Base-by-base conservation (phyloP, 495 filamentous ascomycete species). In the Penicillium flavigenum region DNA sequence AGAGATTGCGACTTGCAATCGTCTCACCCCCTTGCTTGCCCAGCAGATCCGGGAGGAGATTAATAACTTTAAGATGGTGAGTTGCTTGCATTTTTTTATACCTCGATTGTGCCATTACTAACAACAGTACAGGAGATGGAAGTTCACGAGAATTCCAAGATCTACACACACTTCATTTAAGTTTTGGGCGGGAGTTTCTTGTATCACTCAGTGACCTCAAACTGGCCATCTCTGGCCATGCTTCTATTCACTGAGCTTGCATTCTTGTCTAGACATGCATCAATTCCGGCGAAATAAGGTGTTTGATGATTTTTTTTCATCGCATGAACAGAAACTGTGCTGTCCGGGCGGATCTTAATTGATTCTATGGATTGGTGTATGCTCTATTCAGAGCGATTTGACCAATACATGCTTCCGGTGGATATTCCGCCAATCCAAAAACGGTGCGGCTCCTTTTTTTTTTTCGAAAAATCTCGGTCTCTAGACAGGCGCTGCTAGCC, bases 41-140 rank as follows among this genome's bases (percentile, higher is more conserved):
- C 94, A 99, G 70, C 94, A 99, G 70, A 99, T 99, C 76, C 98
- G 98, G 77, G 94, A 99, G 75, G 94, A 99, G 75, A 80, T 99
- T 63, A 99, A 99, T 76, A 93, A 86, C 61, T 99, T 98, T 81
- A 99, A 98, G 69, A 98, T 99, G 94, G 94, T 96, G 72, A 58
- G 87, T 78, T 12, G 2, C n/a, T 32, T 16, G 27, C 10, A 24
- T 26, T 43, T 46, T 5, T n/a, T 22, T 19, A 32, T 9, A 20
- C 29, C 27, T 20, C n/a, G 10, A 17, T 11, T 10, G 4, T 10
- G 26, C 22, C 7, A 27, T 20, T 55, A 61, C 70, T 81, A 62
- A 81, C 61, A 69, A 66, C 14, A 32, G n/a, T 20, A 24, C 60
- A 98, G 95, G 94, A 99, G 76, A 99, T 99, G 94, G 94, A 98